Conservation (phyloP, 352 stramenopile genomes). For the Phytophthora pisi region DNA sequence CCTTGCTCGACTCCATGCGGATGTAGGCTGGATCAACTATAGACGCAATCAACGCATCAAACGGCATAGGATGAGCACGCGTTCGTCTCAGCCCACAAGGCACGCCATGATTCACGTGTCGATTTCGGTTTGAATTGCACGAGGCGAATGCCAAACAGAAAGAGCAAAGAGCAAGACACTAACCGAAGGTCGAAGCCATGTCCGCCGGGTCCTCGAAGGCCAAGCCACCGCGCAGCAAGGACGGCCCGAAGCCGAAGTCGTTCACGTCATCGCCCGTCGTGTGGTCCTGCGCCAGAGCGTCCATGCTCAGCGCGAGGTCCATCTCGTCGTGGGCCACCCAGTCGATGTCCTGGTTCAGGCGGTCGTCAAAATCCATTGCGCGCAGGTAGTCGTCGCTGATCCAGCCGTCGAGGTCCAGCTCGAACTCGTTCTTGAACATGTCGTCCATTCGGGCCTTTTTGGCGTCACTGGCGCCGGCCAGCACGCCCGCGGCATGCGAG, state of each 20-base stretch:
- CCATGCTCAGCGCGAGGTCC: constrained; percentile 61
- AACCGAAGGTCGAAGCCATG: constrained; percentile 77
- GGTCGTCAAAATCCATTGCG: constrained; percentile 75
- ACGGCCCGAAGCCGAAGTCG: constrained; percentile 69
- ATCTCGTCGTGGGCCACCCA: constrained; percentile 79
- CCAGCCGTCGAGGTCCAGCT: constrained; percentile 64
- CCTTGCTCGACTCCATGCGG: constrained; percentile 42
- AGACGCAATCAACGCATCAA: constrained; percentile 36
- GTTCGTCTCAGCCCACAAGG: constrained; percentile 33
- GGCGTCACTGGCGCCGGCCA: constrained; percentile 25
- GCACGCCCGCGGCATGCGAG: constrained; percentile 18
- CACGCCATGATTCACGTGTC: constrained; percentile 33
- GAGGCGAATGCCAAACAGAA: constrained; percentile 41
- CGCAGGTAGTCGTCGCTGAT: constrained; percentile 84
- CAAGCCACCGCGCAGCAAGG: constrained; percentile 59
- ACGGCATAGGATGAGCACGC: constrained; percentile 47
- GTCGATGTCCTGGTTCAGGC: constrained; percentile 83
- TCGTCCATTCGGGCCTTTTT: constrained; percentile 46
- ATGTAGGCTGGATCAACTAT: constrained; percentile 63
- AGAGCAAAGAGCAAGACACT: constrained; percentile 55
- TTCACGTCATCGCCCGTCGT: constrained; percentile 44
- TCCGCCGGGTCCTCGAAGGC: constrained; percentile 57
- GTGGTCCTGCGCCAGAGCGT: constrained; percentile 46
- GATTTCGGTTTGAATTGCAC: constrained; percentile 40
- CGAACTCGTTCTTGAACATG: constrained; percentile 40